Base-by-base conservation (phyloP, 352 stramenopile species). In the Pythium apleroticum region DNA sequence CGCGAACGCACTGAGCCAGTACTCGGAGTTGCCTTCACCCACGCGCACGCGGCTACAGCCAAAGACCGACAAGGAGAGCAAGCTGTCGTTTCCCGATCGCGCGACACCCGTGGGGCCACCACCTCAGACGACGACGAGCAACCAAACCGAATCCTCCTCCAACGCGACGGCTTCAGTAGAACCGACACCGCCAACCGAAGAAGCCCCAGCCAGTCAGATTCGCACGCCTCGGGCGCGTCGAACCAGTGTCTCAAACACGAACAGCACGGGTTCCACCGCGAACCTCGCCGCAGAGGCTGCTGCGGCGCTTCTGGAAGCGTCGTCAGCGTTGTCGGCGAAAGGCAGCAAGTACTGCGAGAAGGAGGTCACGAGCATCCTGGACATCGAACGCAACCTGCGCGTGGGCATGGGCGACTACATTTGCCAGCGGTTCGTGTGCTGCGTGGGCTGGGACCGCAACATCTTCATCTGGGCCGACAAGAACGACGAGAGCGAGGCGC, bases 401-500 rank as follows among this genome's bases (percentile, higher is more conserved):
- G 84, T 93, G 17, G 84, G 84, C 39, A 93, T 93, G 84, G 84
- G 81, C 22, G 80, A 93, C 67, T 93, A 86, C 63, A 88, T 90
- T 54, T 93, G 84, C 57, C 84, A 93, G 65, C 73, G 84, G 28
- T 90, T 91, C 49, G 82, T 93, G 49, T 90, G 80, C n/a, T 90
- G 78, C 39, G 81, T 91, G 1, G 88, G 88, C 20, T 96, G 88
- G 88, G 88, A 95, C 60, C 80, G 82, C n/a, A 74, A 75, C 22
- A 70, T 96, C 17, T 94, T 89, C 52, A 71, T 95, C 4, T 96
- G 86, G 85, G 85, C 80, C 20, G 88, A 96, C 72, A 90, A 90
- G 65, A 89, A 87, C 56, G 84, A 90, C 35, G 84, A 91, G 28
- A 85, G 77, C 28, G 82, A 89, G 50, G 79, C 80, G 41, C 60